Evolutionary conservation across 2,329 filamentous ascomycete species (phyloP).

Genomic region (Aureobasidium sp.): DNA sequence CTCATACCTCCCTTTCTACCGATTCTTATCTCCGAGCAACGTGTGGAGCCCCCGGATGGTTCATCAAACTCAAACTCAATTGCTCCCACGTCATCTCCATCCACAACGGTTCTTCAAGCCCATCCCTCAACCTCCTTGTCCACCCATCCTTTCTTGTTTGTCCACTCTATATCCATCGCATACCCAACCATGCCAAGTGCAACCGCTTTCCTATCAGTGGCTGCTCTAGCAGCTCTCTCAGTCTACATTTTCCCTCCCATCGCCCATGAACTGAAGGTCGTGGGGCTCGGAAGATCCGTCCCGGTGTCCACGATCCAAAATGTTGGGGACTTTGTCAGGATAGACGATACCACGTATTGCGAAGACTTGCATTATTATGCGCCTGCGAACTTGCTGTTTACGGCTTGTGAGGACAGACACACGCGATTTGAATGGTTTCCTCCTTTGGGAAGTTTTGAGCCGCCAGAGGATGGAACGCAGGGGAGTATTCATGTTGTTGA

Average conservation of each 20-base stretch:
- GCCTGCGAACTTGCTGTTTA: slow-evolving; percentile 43
- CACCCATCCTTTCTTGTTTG: neutral
- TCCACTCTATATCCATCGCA: neutral
- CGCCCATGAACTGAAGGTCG: neutral
- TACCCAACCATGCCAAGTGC: neutral
- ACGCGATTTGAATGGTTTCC: slow-evolving; percentile 48
- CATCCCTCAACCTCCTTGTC: neutral
- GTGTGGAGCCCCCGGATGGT: neutral
- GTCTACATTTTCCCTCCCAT: neutral
- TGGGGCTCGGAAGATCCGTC: neutral
- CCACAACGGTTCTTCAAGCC: neutral
- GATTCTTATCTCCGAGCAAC: neutral
- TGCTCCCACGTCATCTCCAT: neutral
- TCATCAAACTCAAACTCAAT: neutral
- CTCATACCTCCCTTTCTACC: neutral
- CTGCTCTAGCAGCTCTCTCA: neutral
- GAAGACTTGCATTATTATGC: slow-evolving; percentile 53
- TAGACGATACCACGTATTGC: slow-evolving; percentile 45
- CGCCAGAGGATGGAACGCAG: slow-evolving; percentile 31
- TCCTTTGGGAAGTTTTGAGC: slow-evolving; percentile 34
- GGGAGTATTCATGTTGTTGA: slow-evolving; percentile 48
- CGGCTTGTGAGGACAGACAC: slow-evolving; percentile 45
- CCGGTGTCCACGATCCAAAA: neutral
- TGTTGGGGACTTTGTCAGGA: slow-evolving; percentile 24
- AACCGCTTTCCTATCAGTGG: neutral